Evolutionary conservation across 345 rosid species (phyloP).

Genomic region (Populus euphratica): DNA sequence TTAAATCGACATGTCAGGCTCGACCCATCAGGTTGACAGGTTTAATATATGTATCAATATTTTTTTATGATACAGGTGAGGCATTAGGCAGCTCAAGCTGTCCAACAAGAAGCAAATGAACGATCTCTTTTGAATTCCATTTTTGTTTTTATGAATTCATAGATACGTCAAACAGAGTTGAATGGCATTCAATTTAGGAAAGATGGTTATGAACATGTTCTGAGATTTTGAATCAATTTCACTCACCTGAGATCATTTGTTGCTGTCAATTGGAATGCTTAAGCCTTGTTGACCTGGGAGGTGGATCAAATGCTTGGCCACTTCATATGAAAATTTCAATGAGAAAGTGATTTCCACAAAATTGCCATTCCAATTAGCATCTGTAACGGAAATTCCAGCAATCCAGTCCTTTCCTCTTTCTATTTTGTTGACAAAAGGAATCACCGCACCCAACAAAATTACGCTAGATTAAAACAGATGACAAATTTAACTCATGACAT

Average conservation of each 20-base stretch:
- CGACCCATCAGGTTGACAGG: no score
- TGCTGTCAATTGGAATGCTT: not conserved
- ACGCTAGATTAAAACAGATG: not conserved
- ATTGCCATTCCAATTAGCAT: not conserved
- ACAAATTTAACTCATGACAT: not conserved
- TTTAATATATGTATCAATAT: no score
- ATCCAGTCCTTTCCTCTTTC: not conserved
- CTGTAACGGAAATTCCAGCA: not conserved
- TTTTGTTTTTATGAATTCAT: not conserved
- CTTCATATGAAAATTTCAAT: not conserved
- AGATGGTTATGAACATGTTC: not conserved
- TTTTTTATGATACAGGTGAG: not conserved
- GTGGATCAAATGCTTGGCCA: not conserved
- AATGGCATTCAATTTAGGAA: not conserved
- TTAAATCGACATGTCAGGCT: no score
- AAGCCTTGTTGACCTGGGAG: not conserved
- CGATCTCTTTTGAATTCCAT: not conserved
- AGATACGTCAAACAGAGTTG: not conserved
- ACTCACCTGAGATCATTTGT: not conserved
- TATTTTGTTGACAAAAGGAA: not conserved
- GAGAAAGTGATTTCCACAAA: no score
- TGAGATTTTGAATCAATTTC: not conserved
- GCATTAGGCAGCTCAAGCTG: not conserved
- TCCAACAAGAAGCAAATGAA: not conserved
- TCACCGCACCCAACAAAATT: not conserved